Base-by-base conservation (phyloP, 1,139 yeast genomes). In the Saccharomyces hybrid region DNA sequence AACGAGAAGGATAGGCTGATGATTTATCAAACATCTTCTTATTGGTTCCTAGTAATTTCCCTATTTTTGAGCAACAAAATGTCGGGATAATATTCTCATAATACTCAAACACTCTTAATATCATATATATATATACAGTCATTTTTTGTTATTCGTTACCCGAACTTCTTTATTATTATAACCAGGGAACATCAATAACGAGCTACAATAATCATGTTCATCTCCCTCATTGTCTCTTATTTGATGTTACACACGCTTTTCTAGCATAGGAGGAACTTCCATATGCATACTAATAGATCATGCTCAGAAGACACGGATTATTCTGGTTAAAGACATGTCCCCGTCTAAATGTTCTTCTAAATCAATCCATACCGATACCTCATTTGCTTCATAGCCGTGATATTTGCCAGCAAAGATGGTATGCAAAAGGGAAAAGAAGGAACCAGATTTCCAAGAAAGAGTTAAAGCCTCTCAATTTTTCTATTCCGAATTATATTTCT, bases 401-500 rank as follows among this genome's bases (percentile, higher is more conserved):
- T 19, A 11, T 16, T 19, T 16, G 25, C 13, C 44, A 38, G 25
- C 44, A 19, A 8, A 54, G 61, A 48, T 32, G 9, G 7, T 59
- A 61, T 48, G 57, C 62, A 2, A 56, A 56, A 27, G 53, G 53
- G 48, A 49, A 54, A 46, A 51, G 54, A 58, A 60, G 56, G 54
- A 56, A 51, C 38, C n/a, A 50, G 27, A 2, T 27, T 7, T 34
- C 42, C 7, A 52, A 47, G 7, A 55, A 62, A 61, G 55, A 63
- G 62, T 53, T 57, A 55, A 72, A 66, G 57, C 60, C 59, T 14
- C 56, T 87, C 23, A 78, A 79, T 5, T 69, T 69, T 53, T 53
- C 55, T 14, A 76, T 88, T 14, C 96, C 97, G 1, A 80, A 86
- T 9, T 88, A 84, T 60, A 77, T 87, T 3, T 80, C 91, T 0